Conservation (phyloP, 2,329 filamentous ascomycete species). For the Shiraia bambusicola region DNA sequence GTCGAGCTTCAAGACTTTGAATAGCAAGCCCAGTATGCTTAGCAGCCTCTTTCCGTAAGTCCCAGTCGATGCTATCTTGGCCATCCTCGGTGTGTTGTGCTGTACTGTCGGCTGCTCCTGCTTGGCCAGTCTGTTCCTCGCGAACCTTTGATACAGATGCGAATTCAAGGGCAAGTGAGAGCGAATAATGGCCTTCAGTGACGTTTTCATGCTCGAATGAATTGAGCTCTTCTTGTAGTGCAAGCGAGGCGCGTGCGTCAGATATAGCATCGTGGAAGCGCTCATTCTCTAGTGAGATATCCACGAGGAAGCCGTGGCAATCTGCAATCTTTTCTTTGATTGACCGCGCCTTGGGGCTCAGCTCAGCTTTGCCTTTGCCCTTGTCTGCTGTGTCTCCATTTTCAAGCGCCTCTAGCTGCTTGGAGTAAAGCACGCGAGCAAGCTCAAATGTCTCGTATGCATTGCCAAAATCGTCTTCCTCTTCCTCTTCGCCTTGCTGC, state of each 20-base stretch:
- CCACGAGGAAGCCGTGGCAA: conserved; percentile 88
- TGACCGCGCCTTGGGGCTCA: conserved; percentile 32
- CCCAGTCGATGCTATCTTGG: conserved; percentile 64
- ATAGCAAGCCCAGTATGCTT: conserved; percentile 73
- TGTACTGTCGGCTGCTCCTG: conserved; percentile 37
- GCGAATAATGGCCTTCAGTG: conserved; percentile 94
- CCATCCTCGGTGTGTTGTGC: conserved; percentile 36
- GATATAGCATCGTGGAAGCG: conserved; percentile 84
- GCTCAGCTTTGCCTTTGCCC: conserved; percentile 50
- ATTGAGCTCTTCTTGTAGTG: conserved; percentile 76
- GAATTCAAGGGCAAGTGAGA: conserved; percentile 92
- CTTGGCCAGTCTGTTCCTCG: conserved; percentile 51
- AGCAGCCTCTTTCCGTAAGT: conserved; percentile 69
- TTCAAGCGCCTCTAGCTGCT: conserved; percentile 54
- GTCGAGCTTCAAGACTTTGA: conserved; percentile 68
- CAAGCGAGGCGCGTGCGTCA: conserved; percentile 76
- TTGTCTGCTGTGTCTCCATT: conserved; percentile 40
- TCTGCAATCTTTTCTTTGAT: conserved; percentile 83
- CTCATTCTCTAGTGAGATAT: conserved; percentile 97
- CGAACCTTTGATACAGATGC: conserved; percentile 71
- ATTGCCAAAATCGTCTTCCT: conserved; percentile 64
- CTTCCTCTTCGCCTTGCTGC: conserved; percentile 52
- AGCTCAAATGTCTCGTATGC: conserved; percentile 66
- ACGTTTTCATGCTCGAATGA: conserved; percentile 79
- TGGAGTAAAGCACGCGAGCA: conserved; percentile 60